Evolutionary conservation across 31 red algal species (phyloP).

Genomic region (Odonthalia washingtoniensis): DNA sequence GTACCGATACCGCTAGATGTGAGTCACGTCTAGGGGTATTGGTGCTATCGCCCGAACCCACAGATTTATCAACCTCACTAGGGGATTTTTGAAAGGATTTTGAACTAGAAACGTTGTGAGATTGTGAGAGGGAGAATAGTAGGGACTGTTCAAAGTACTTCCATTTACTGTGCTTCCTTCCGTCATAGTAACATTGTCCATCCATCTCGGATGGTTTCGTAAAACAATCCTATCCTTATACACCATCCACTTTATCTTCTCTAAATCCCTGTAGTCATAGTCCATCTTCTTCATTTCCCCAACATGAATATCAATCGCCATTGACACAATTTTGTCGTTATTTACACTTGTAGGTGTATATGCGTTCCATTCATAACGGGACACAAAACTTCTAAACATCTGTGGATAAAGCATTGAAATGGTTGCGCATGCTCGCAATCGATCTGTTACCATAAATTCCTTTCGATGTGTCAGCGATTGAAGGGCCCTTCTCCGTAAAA

Average conservation of each 20-base stretch:
- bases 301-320: slow-evolving; percentile 46
- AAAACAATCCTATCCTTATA: slow-evolving; percentile 30
- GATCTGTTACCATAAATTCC: neutral
- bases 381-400: neutral
- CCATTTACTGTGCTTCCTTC: neutral
- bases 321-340: slow-evolving; percentile 31
- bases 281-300: slow-evolving; percentile 18
- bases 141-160: neutral
- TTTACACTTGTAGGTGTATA: slow-evolving; percentile 21
- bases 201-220: slow-evolving; percentile 24
- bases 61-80: neutral
- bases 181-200: neutral
- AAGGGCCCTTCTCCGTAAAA: no score
- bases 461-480: neutral
- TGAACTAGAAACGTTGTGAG: no score
- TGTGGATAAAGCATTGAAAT: neutral
- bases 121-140: neutral
- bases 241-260: slow-evolving; percentile 16
- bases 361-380: neutral
- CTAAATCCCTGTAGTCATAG: slow-evolving; percentile 45
- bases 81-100: neutral
- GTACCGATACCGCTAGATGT: no score
- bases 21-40: neutral
- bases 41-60: neutral
- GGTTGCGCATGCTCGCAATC: neutral